A percentile compares a stretch with the other conserved stretches of the same genome.
Evolutionary conservation across 176 grass and related monocot genomes (phyloP).

Genomic region (Carex parvula): DNA sequence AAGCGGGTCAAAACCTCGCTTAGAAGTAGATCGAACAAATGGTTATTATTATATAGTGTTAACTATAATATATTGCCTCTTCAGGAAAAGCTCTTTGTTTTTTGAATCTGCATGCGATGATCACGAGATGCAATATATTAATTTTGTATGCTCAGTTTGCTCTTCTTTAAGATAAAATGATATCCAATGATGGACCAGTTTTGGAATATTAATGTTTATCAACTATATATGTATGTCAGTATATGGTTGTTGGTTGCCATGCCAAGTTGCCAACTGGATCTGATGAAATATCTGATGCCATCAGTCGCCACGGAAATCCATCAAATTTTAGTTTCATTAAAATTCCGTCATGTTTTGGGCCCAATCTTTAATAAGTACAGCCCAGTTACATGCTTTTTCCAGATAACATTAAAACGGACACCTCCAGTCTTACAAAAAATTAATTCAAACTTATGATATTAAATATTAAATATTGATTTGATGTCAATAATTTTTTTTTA

Average conservation of each 20-base stretch:
- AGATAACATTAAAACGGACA: no score
- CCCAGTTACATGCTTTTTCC: no score
- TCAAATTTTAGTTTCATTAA: background rate
- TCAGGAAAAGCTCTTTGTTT: background rate
- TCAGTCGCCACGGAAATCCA: background rate
- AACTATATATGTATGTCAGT: no score
- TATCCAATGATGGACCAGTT: background rate
- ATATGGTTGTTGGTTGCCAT: no score
- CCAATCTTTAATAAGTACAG: background rate
- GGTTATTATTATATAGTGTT: no score
- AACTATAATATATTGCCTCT: background rate
- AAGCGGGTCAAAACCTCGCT: constrained; percentile 6
- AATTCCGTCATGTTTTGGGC: background rate
- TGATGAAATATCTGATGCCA: no score
- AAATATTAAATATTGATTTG: no score
- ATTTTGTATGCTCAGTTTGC: background rate
- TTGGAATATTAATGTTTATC: background rate
- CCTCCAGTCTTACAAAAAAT: no score
- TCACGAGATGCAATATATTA: background rate
- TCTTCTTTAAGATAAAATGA: background rate
- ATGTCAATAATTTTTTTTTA: no score
- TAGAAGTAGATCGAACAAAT: background rate
- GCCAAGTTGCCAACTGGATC: no score
- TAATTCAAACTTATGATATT: no score
- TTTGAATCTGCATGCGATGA: background rate